Conservation (phyloP, 2,329 filamentous ascomycete genomes). For the Talaromyces piceae region DNA sequence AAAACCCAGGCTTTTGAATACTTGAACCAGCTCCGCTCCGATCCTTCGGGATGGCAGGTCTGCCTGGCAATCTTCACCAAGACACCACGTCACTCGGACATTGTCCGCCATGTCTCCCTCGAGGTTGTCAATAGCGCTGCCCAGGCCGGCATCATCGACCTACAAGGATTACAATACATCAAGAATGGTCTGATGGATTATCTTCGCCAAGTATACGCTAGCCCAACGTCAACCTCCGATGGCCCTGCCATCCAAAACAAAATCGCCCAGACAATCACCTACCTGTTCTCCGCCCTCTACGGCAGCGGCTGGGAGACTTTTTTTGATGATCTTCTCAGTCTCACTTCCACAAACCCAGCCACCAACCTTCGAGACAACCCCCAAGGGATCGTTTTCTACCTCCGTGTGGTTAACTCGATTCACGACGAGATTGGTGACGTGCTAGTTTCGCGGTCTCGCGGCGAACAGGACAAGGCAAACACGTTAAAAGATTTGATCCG, state of each 20-base stretch:
- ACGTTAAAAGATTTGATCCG: constrained; percentile 87
- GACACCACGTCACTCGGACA: constrained; percentile 66
- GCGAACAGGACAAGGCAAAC: constrained; percentile 77
- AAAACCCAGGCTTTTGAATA: constrained; percentile 65
- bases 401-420: constrained; percentile 79
- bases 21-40: constrained; percentile 65
- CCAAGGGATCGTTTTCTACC: constrained; percentile 72
- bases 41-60: constrained; percentile 83
- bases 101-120: constrained; percentile 80
- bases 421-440: constrained; percentile 98
- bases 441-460: constrained; percentile 67
- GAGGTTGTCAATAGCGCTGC: constrained; percentile 92
- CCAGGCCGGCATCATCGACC: constrained; percentile 68
- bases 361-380: constrained; percentile 60
- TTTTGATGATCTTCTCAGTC: constrained; percentile 76
- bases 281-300: constrained; percentile 84
- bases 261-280: constrained; percentile 89
- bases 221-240: constrained; percentile 53
- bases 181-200: constrained; percentile 78
- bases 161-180: constrained; percentile 63
- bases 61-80: constrained; percentile 81
- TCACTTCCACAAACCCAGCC: constrained; percentile 57
- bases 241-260: constrained; percentile 84
- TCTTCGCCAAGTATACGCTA: constrained; percentile 65
- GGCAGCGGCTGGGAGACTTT: constrained; percentile 79